Evolutionary conservation across 176 grass and related monocot genomes (phyloP), one percentile per base, ranked within the genome.

Genomic region (Rhynchospora breviuscula): DNA sequence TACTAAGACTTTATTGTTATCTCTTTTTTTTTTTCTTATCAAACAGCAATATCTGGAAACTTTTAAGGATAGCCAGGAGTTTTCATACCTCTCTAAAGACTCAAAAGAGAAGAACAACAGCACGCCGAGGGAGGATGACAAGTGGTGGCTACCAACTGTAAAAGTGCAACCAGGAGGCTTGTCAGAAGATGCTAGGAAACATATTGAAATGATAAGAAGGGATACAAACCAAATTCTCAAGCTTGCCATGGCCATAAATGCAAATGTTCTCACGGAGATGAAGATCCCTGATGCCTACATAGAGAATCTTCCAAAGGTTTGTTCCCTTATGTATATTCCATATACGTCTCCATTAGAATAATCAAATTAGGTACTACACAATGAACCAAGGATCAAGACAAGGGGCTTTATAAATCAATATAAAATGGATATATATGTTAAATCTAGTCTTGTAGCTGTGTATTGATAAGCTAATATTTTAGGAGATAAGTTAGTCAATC

Each of bases 171-270:
- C 81, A 2, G 77, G 49, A 51, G 95, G 95, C 26, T 83, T 98
- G 14, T 74, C 90, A 12, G 86, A 58, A 40, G 14, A 86, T 1
- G 88, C 89, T 69, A 98, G 89, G 18, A 90, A 22, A 75, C 94
- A 90, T 90, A 69, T 98, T 48, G 85, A 90, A 67, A 73, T 88
- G 81, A 90, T 94, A 86, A 98, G 91, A 84, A 89, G 92, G 87
- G 87, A 89, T 2, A 92, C 94, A 13, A 94, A 91, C 88, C 95
- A 98, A 91, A 89, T 98, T 83, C 95, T 94, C 63, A 98, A 98
- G 82, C 92, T 92, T 19, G 95, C 95, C 10, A 94, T 98, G 95
- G 95, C 95, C 65, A 98, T 98, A 83, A 98, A 98, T 82, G 95
- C 95, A 81, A 93, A 98, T 86, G 91, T 93, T 90, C 87, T 98